Evolutionary conservation across 202 grass and related monocot species (phyloP).

Genomic region (Panicum virgatum): DNA sequence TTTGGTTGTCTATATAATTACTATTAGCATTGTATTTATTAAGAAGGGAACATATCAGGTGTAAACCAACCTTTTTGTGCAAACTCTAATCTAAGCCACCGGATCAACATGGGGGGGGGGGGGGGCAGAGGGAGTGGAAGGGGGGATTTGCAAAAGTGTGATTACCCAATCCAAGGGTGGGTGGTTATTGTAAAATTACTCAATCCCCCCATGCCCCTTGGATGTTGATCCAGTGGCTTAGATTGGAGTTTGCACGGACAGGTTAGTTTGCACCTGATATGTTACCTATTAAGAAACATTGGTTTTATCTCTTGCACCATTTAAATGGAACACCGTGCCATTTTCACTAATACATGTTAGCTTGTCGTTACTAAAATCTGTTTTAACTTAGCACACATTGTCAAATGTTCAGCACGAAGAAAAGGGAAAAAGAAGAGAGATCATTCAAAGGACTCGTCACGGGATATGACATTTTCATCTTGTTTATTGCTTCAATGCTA

Average conservation of each 20-base stretch:
- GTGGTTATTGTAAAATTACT: too few relatives aligned
- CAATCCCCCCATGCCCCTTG: too few relatives aligned
- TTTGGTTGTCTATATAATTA: slow-evolving; percentile 16
- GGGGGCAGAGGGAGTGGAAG: too few relatives aligned
- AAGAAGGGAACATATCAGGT: too few relatives aligned
- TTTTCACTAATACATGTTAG: slow-evolving; percentile 13
- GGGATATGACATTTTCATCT: slow-evolving; percentile 66
- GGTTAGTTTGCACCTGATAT: too few relatives aligned
- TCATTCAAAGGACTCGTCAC: slow-evolving; percentile 62
- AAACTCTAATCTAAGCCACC: too few relatives aligned
- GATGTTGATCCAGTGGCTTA: too few relatives aligned
- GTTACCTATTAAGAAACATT: slow-evolving; percentile 12
- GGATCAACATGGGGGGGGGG: too few relatives aligned
- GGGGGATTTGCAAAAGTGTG: too few relatives aligned
- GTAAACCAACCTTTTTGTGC: too few relatives aligned
- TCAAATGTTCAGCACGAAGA: slow-evolving; percentile 61
- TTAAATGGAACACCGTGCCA: background rate
- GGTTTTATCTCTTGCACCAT: background rate
- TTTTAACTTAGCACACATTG: slow-evolving; percentile 19
- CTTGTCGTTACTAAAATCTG: slow-evolving; percentile 27
- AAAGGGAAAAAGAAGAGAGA: slow-evolving; percentile 97
- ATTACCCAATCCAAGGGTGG: too few relatives aligned
- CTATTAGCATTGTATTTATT: background rate
- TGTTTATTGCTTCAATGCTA: slow-evolving; percentile 88
- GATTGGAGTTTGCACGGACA: too few relatives aligned